Base-by-base conservation (phyloP, 345 rosid genomes). In the Hypericum androsaemum region DNA sequence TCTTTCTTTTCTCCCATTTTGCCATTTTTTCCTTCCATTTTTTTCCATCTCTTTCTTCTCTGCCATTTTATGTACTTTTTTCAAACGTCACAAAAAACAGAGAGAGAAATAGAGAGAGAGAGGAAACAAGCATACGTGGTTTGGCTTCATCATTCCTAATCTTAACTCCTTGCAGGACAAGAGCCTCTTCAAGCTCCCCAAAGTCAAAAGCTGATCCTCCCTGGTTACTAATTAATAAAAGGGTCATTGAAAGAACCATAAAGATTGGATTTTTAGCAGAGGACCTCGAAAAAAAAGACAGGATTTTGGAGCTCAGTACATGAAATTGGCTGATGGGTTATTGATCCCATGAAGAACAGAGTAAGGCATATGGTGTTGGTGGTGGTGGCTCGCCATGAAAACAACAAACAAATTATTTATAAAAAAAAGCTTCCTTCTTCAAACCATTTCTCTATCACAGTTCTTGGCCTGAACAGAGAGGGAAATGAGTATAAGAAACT, bases 131-230 rank as follows among this genome's bases (percentile, higher is more conserved):
- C 82, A 64, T 83, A 82, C 89, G 69, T 74, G 83, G 71, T 77
- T 77, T 84, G 17, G 73, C 69, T 74, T 85, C 98, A 62, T 88
- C 95, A 72, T 81, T 80, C 54, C 89, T 73, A 57, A 75, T 69
- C 80, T 75, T 74, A 42, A 77, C 79, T 67, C 96, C 98, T 75
- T 83, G 86, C 71, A 92, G 71, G 58, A 81, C 85, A 49, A 90
- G 84, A 66, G 98, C 98, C 73, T 88, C 98, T 73, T 92, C 97
- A 37, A 92, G 86, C 83, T 85, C 96, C 52, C 98, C 98, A 53
- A 88, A 92, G 73, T 85, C 94, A 66, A 92, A 92, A 42, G 86
- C 68, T 57, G 97, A 62, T 59, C 85, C 88, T 69, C 72, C 83
- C 69, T 88, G 96, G 63, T 78, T 77, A 8, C 96, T 88, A 5